Percentiles rank a stretch among this genome's conserved stretches.
Evolutionary conservation across 345 rosid species (phyloP).

Genomic region (Populus alba): DNA sequence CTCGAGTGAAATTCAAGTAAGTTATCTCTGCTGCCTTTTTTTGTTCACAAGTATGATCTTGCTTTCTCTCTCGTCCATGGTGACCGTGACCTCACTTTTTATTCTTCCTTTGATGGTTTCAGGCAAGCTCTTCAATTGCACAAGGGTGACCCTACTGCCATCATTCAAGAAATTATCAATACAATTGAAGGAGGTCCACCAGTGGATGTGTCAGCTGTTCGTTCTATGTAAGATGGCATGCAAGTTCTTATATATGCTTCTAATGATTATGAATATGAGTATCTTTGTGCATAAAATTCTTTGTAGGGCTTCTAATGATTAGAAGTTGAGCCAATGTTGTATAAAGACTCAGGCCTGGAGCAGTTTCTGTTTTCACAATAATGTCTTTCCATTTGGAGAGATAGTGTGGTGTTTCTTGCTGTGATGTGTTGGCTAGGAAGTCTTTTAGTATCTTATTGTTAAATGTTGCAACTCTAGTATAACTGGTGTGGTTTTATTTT

Average conservation of each 20-base stretch:
- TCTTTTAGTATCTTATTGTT: not conserved
- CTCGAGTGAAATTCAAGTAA: conserved; percentile 94
- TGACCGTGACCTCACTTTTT: not conserved
- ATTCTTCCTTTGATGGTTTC: conserved; percentile 30
- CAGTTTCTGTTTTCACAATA: not conserved
- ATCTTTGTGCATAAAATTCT: conserved; percentile 2
- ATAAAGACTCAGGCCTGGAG: not conserved
- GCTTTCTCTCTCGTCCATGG: not conserved
- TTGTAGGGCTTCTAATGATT: not conserved
- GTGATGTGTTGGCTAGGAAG: not conserved
- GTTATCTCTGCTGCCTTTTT: conserved; percentile 14
- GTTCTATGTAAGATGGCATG: conserved; percentile 69
- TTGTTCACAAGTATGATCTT: not conserved
- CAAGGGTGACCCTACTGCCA: conserved; percentile 71
- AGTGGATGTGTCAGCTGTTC: conserved; percentile 83
- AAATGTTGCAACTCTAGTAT: not conserved
- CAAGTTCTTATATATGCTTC: not conserved
- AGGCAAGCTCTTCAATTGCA: conserved; percentile 92
- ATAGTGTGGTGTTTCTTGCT: not conserved
- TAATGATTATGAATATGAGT: not conserved
- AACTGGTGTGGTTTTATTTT: not conserved
- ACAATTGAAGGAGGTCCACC: conserved; percentile 97
- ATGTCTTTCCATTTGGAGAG: not conserved
- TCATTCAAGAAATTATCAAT: conserved; percentile 76
- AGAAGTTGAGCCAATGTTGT: conserved; percentile 9